phyloP scores from a whole-genome alignment of 1,284 basidiomycete genomes.

The Ceratobasidium sp. region DNA sequence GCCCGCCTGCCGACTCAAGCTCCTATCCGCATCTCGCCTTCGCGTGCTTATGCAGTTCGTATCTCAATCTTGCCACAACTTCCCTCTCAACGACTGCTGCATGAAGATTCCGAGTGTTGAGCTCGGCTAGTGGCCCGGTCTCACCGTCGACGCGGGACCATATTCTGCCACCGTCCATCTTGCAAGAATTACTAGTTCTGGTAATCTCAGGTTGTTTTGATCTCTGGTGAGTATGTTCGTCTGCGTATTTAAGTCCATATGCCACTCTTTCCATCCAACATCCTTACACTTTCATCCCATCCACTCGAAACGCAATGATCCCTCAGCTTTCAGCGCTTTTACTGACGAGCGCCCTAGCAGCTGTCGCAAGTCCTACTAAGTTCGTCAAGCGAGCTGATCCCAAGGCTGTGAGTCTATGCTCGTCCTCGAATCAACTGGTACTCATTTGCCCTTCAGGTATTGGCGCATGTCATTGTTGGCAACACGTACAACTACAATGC shows the following conservation, averaged over 20 bases:
- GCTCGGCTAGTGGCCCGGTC: no score
- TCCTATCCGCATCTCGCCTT: not conserved
- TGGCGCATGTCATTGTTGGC: slow-evolving; percentile 52
- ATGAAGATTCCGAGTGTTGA: no score
- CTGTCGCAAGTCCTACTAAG: not conserved
- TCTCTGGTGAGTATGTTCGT: no score
- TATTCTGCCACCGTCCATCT: no score
- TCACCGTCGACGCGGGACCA: no score
- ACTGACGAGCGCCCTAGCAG: not conserved
- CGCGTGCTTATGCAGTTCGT: not conserved
- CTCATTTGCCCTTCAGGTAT: slow-evolving; percentile 42
- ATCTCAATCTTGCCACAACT: not conserved
- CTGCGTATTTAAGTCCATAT: not conserved
- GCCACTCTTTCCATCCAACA: not conserved
- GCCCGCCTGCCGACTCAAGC: not conserved
- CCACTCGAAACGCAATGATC: slow-evolving; percentile 9
- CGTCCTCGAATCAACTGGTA: not conserved
- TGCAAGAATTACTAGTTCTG: no score
- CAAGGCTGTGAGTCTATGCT: slow-evolving; percentile 12
- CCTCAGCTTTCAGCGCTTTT: not conserved
- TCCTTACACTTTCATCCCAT: not conserved
- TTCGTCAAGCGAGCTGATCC: slow-evolving; percentile 4
- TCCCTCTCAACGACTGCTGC: not conserved
- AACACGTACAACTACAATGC: slow-evolving; percentile 51
- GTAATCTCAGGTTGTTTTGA: no score